Base-by-base conservation (phyloP, 1,139 yeast genomes). In the Pichia cactophila region DNA sequence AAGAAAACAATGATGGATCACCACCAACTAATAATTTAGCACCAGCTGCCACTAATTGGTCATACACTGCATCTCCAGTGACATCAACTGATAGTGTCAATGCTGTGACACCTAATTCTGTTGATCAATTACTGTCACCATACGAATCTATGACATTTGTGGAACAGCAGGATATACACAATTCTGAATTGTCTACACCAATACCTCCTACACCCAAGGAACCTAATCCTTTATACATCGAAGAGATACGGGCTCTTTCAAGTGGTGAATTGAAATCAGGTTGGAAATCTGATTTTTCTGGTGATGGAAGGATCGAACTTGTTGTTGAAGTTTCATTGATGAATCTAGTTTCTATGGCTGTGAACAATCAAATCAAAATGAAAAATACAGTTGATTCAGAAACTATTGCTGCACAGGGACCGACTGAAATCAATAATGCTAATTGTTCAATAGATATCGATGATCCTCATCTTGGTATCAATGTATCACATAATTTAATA, bases 281-380 rank as follows among this genome's bases (percentile, higher is more conserved):
- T 6, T 92, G 98, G 98, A 92, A 92, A 65, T 81, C 95, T 0
- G 97, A 94, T 66, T 90, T 84, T 63, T 67, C 80, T 16, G 85
- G 81, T 35, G 72, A 73, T 39, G 97, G 97, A 7, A 74, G 77
- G 52, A 82, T 89, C 50, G 96, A 88, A 66, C 65, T 88, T 51
- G 81, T 83, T 35, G 86, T 86, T 5, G 87, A 79, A 55, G 80
- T 85, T 42, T 74, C 76, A 37, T 78, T 84, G 33, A 71, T 73
- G 66, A 67, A 72, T 49, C 69, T 81, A 48, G 71, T 80, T n/a
- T 77, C 86, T 2, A 58, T 59, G 29, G 89, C 88, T 10, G 66
- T 72, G 6, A 64, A 69, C 26, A 68, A 63, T 54, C 68, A 71
- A 2, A 59, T 68, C 33, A 63, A 63, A 45, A 61, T 63, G 48